Conservation (phyloP, 2,329 filamentous ascomycete species). For the Phaeosphaeria sp. region DNA sequence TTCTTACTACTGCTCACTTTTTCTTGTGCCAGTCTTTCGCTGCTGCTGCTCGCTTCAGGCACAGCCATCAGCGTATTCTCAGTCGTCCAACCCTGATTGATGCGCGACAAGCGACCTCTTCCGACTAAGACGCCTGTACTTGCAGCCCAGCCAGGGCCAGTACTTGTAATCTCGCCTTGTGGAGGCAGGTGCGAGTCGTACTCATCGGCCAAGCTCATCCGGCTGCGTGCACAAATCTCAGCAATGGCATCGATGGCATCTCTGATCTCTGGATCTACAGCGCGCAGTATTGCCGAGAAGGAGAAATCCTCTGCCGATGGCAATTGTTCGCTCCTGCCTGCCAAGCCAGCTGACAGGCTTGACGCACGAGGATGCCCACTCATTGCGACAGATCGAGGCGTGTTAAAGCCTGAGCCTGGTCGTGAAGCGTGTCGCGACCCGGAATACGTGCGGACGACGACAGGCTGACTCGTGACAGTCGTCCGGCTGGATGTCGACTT, state of each 20-base stretch:
- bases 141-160: constrained; percentile 34
- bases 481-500: constrained; percentile 48
- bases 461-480: constrained; percentile 52
- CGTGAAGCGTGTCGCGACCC: constrained; percentile 43
- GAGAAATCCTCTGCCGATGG: constrained; percentile 61
- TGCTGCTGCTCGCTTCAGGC: constrained; percentile 56
- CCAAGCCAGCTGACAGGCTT: constrained; percentile 39
- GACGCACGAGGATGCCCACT: constrained; percentile 36
- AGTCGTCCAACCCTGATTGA: constrained; percentile 43
- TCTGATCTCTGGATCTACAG: constrained; percentile 65
- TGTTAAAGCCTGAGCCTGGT: constrained; percentile 38
- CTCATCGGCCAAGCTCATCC: constrained; percentile 67
- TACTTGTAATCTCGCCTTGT: constrained; percentile 60
- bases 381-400: constrained; percentile 43
- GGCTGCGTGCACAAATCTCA: constrained; percentile 67
- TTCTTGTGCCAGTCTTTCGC: constrained; percentile 47
- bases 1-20: constrained; percentile 31
- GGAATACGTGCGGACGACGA: constrained; percentile 53
- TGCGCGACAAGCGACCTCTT: constrained; percentile 38
- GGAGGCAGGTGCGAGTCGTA: constrained; percentile 68
- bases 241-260: constrained; percentile 66
- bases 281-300: constrained; percentile 62
- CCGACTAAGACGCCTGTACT: constrained; percentile 39
- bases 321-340: constrained; percentile 34
- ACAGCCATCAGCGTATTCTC: constrained; percentile 54